Evolutionary conservation across 495 filamentous ascomycete species (phyloP).

Genomic region (Daldinia vernicosa): DNA sequence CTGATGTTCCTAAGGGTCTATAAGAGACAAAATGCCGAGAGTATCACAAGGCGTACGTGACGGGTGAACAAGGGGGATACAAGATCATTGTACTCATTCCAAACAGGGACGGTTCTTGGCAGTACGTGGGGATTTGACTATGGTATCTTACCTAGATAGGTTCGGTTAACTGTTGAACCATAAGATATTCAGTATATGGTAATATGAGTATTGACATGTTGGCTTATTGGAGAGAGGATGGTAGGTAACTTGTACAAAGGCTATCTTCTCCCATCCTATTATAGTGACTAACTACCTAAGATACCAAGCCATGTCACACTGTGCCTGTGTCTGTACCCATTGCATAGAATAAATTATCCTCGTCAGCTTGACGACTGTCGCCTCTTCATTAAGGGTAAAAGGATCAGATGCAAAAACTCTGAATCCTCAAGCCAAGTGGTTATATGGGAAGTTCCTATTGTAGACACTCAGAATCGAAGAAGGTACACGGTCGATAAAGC

Average conservation of each 20-base stretch:
- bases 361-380: background rate
- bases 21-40: conserved; percentile 23
- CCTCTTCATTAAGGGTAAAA: background rate
- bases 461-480: background rate
- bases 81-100: conserved; percentile 30
- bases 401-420: background rate
- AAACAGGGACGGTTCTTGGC: conserved; percentile 6
- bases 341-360: background rate
- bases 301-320: background rate
- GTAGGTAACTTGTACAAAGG: background rate
- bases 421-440: background rate
- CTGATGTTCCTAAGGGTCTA: background rate
- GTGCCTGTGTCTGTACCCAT: background rate
- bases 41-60: conserved; percentile 15
- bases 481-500: background rate
- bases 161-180: background rate
- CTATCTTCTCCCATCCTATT: background rate
- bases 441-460: background rate
- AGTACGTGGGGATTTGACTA: conserved; percentile 7
- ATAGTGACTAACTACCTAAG: background rate
- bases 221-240: background rate
- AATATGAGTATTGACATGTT: background rate
- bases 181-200: background rate
- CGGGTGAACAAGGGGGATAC: conserved; percentile 20
- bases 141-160: background rate